Base-by-base conservation (phyloP, 495 filamentous ascomycete genomes). In the Aspergillus sparsus region DNA sequence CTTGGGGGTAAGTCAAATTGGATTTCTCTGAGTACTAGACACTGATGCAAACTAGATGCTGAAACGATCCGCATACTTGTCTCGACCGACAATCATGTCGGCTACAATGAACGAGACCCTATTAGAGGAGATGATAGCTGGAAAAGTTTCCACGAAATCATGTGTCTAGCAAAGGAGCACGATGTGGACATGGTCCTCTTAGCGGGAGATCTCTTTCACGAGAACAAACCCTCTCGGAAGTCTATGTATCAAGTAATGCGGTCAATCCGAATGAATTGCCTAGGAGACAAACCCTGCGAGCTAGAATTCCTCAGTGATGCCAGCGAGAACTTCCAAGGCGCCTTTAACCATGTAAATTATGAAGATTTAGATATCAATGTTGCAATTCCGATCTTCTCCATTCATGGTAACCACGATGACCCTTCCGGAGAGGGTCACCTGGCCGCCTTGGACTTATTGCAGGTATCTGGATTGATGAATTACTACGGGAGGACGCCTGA, bases 381-480 rank as follows among this genome's bases (percentile, higher is more conserved):
- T 61, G 92, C 92, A 11, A 97, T 97, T 47, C 94, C 94, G 0
- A 91, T 99, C 36, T 99, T 99, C 69, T 96, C 92, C 2, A 99
- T 99, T 51, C 94, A 99, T 67, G 94, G 94, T 33, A 99, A 99
- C 69, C 94, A 99, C 75, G 94, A 99, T 68, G 94, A 99, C 72
- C 94, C 94, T 1, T 91, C 91, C 45, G 94, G 95, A 7, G 92
- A 96, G 62, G 95, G 92, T 27, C 89, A 93, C 71, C 84, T 88
- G 53, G 92, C 93, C 58, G 90, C 92, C 12, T 80, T 99, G 12
- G 94, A 99, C 72, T 70, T 99, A 7, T 83, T 99, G 11, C 92
- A 97, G 69, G 85, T 93, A 10, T 90, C 93, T 0, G 94, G 94
- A 1, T 77, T 99, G 0, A 75, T 98, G 54, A 99, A 99, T 69